These are phyloP conservation scores for Inonotus obliquus DNA, from an alignment of 1,284 basidiomycete species.

Conservation along the genomic window DNA sequence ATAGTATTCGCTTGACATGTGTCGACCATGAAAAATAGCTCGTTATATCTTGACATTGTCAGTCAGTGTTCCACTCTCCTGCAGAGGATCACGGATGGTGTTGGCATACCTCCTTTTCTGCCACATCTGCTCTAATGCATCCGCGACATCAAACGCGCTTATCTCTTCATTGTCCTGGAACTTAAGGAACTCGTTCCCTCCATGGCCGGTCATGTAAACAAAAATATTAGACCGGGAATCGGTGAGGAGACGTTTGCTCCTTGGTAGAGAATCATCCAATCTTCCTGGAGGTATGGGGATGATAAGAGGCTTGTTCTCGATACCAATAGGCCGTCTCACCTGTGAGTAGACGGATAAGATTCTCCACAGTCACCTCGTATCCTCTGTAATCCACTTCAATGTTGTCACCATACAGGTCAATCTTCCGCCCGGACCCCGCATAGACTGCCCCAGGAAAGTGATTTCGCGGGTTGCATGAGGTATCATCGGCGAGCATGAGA, in stretches of 20 bases:
- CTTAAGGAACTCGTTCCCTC: slow-evolving; percentile 97
- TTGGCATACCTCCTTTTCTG: slow-evolving; percentile 81
- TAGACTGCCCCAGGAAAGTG: slow-evolving; percentile 91
- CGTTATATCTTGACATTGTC: slow-evolving; percentile 71
- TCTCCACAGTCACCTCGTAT: slow-evolving; percentile 97
- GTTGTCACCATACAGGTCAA: slow-evolving; percentile 94
- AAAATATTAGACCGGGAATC: slow-evolving; percentile 95
- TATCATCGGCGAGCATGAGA: slow-evolving; percentile 97
- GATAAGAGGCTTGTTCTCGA: background rate
- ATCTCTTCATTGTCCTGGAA: slow-evolving; percentile 99
- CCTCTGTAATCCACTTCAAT: slow-evolving; percentile 98
- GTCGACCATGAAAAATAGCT: slow-evolving; percentile 97
- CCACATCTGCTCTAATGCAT: slow-evolving; percentile 98
- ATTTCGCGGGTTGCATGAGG: slow-evolving; percentile 91
- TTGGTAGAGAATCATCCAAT: slow-evolving; percentile 72
- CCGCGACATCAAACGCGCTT: slow-evolving; percentile 91
- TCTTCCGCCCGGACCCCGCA: slow-evolving; percentile 68
- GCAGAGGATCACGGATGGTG: background rate
- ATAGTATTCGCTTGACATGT: slow-evolving; percentile 98
- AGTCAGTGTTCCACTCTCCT: background rate
- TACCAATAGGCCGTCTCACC: slow-evolving; percentile 41
- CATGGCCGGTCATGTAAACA: slow-evolving; percentile 97
- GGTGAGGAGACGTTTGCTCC: slow-evolving; percentile 86
- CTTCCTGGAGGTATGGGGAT: slow-evolving; percentile 44
- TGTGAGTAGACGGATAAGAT: slow-evolving; percentile 87